A percentile compares a stretch with the other conserved stretches of the same genome.
These are phyloP conservation scores for Rhytidiadelphus loreus DNA, from an alignment of 225 moss, liverwort and hornwort genomes.

Conservation along the genomic window DNA sequence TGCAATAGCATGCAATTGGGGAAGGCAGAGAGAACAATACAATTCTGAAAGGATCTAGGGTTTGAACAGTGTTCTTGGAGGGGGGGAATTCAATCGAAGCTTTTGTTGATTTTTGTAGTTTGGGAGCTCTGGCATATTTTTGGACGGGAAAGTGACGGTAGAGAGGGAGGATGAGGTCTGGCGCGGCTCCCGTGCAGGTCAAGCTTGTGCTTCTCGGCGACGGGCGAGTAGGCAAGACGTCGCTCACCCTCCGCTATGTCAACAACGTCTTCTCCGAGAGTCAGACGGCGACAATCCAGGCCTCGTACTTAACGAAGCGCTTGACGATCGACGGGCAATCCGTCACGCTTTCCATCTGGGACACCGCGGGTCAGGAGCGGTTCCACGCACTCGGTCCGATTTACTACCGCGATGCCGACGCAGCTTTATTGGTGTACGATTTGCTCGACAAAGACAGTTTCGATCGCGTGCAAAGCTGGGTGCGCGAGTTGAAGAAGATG, in stretches of 20 bases:
- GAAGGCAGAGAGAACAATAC: neutral
- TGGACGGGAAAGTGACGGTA: neutral
- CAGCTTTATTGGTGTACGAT: constrained; percentile 88
- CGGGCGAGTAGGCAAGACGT: constrained; percentile 95
- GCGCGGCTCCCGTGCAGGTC: constrained; percentile 19
- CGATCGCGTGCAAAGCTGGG: constrained; percentile 87
- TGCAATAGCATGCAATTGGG: neutral
- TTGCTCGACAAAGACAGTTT: constrained; percentile 93
- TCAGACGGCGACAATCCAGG: constrained; percentile 89
- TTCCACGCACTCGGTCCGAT: constrained; percentile 97
- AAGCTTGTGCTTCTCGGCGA: constrained; percentile 44
- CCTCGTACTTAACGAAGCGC: constrained; percentile 85
- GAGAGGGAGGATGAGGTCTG: constrained; percentile 25
- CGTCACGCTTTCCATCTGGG: constrained; percentile 85
- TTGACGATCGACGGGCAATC: constrained; percentile 58
- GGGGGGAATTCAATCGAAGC: neutral
- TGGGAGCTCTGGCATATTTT: neutral
- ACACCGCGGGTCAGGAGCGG: constrained; percentile 97
- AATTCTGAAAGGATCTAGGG: constrained; percentile 1
- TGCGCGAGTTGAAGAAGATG: constrained; percentile 96
- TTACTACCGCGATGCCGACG: constrained; percentile 95
- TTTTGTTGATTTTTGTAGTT: neutral
- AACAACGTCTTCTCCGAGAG: constrained; percentile 85
- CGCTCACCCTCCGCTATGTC: constrained; percentile 81
- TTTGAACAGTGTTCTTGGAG: neutral